phyloP scores from a whole-genome alignment of 352 stramenopile genomes.

The Pythium chondricola region DNA sequence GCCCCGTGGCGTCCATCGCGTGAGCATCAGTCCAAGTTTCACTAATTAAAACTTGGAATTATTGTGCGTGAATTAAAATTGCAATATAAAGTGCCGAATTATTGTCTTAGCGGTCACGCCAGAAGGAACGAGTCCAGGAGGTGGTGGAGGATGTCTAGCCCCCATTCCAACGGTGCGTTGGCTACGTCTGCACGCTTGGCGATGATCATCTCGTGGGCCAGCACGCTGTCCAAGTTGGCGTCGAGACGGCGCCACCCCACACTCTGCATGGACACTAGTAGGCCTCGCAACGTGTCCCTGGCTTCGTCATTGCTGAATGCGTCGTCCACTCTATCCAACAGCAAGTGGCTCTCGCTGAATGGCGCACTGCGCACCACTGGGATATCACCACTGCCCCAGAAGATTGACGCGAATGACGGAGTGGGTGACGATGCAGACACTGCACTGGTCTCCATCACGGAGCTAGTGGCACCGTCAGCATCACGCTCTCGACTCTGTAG shows the following conservation, averaged over 20 bases:
- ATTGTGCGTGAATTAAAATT: background rate
- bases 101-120: too few relatives aligned
- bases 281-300: slow-evolving; percentile 60
- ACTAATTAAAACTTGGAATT: too few relatives aligned
- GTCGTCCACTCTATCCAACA: slow-evolving; percentile 62
- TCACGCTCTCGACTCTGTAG: background rate
- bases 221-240: slow-evolving; percentile 54
- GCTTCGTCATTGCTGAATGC: slow-evolving; percentile 57
- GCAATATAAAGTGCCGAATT: background rate
- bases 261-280: slow-evolving; percentile 71
- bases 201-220: slow-evolving; percentile 80
- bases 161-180: slow-evolving; percentile 37
- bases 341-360: slow-evolving; percentile 43
- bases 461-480: background rate
- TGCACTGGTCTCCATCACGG: background rate
- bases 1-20: too few relatives aligned
- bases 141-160: slow-evolving; percentile 67
- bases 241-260: slow-evolving; percentile 70
- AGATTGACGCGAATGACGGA: slow-evolving; percentile 7
- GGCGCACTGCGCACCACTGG: slow-evolving; percentile 31
- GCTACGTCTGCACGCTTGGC: slow-evolving; percentile 50
- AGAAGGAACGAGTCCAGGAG: slow-evolving; percentile 47
- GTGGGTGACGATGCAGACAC: background rate
- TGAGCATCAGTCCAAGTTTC: too few relatives aligned
- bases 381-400: too few relatives aligned